Evolutionary conservation across 2,329 filamentous ascomycete genomes (phyloP), one percentile per base, ranked within the genome.

Genomic region (Alternaria hordeiaustralica): DNA sequence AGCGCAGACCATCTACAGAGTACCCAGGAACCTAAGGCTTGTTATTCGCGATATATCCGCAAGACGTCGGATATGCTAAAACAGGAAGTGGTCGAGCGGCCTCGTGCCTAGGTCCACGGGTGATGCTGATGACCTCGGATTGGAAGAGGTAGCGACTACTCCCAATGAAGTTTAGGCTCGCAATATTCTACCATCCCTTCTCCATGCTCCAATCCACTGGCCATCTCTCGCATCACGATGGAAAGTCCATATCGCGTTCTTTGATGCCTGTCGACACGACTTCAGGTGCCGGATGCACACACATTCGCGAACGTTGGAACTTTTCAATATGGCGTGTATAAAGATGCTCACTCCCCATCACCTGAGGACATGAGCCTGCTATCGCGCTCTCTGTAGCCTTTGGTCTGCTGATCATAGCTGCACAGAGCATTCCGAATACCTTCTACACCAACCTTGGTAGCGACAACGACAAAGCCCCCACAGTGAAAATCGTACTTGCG

Each of bases 341-440:
- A 41, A 1, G 9, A 18, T 41, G 36, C 36, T 18, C n/a, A 9
- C 1, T 41, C 2, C 4, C 15, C 3, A 41, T 5, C 15, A 41
- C 33, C 33, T 5, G 0, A 36, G 15, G 13, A n/a, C 13, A 36
- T 36, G 33, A 36, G 7, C 3, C 13, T 36, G 0, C 33, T n/a
- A 10, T 36, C 8, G 10, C 4, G 33, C 3, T n/a, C 33, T 36
- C 15, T n/a, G 33, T 4, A 9, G 33, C 7, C n/a, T 1, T 4
- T 10, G 9, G 9, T 18, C 36, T 41, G n/a, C 36, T 11, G 36
- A 41, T 0, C 8, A 18, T 41, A 3, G n/a, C 36, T 41, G n/a
- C n/a, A 18, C 36, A 10, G 2, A 41, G 2, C 3, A 41, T 3
- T 2, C 2, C n/a, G 3, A 18, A 0, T 18, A 11, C 0, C n/a